phyloP scores from a whole-genome alignment of 257 asterid genomes.

The Nemophila menziesii region DNA sequence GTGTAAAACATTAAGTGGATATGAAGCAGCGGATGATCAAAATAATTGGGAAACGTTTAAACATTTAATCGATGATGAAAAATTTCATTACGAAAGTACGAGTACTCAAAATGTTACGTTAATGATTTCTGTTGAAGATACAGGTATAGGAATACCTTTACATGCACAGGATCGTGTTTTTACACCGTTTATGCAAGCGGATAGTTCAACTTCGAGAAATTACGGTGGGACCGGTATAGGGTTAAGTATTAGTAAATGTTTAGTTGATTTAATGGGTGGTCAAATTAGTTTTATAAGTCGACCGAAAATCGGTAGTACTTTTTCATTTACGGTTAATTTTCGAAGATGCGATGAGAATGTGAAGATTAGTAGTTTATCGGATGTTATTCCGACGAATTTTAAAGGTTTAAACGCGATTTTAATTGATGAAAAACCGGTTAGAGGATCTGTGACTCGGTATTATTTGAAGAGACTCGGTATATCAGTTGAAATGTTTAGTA shows the following conservation, averaged over 20 bases:
- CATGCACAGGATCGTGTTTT: conserved; percentile 67
- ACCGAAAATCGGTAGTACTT: conserved; percentile 78
- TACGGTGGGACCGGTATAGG: conserved; percentile 98
- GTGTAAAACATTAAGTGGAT: conserved; percentile 61
- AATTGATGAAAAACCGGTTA: conserved; percentile 62
- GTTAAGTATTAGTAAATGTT: conserved; percentile 79
- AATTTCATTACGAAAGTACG: conserved; percentile 19
- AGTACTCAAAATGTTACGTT: conserved; percentile 32
- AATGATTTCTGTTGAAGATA: conserved; percentile 76
- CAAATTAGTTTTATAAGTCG: conserved; percentile 66
- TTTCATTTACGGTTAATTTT: conserved; percentile 57
- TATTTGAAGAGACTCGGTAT: conserved; percentile 80
- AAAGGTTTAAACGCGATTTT: conserved; percentile 60
- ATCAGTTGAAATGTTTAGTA: conserved; percentile 38
- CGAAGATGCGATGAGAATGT: conserved; percentile 31
- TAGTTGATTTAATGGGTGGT: conserved; percentile 91
- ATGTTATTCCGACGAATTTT: conserved; percentile 43
- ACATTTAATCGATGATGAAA: conserved; percentile 36
- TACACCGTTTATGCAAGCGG: conserved; percentile 97
- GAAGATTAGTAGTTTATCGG: conserved; percentile 25
- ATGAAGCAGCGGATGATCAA: conserved; percentile 69
- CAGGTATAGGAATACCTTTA: conserved; percentile 77
- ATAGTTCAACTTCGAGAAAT: conserved; percentile 81
- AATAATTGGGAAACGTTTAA: conserved; percentile 60
- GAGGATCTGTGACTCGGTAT: conserved; percentile 74